Conservation (phyloP, 345 rosid species). For the Pistacia vera region DNA sequence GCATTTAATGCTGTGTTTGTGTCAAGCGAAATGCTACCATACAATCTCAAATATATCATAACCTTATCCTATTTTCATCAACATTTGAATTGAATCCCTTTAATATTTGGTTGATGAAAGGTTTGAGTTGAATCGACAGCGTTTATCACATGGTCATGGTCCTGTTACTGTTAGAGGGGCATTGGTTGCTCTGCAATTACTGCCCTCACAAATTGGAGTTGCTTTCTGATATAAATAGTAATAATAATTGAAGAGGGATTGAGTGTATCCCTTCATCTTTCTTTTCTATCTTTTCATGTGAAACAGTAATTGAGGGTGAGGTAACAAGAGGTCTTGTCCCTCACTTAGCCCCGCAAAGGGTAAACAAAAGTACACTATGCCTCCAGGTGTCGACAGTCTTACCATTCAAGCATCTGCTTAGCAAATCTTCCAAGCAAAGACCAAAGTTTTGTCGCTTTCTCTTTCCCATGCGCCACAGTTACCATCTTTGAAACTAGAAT, state of each 20-base stretch:
- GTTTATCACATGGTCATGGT: conserved; percentile 10
- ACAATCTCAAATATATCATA: too few species aligned
- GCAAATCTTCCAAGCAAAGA: conserved; percentile 3
- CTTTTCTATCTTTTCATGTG: conserved; percentile 30
- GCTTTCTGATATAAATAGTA: conserved; percentile 5
- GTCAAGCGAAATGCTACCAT: too few species aligned
- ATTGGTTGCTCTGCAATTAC: conserved; percentile 4
- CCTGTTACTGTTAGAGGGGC: not conserved
- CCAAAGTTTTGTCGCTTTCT: not conserved
- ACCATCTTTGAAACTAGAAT: not conserved
- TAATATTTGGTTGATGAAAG: not conserved
- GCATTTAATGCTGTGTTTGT: not conserved
- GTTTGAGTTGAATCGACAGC: not conserved
- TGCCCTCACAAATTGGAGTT: conserved; percentile 23
- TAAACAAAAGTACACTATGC: conserved; percentile 19
- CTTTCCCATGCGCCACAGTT: not conserved
- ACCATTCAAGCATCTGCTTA: conserved; percentile 11
- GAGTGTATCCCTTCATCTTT: conserved; percentile 20
- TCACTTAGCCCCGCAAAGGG: conserved; percentile 25
- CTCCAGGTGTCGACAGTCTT: conserved; percentile 13
- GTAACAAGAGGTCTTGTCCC: conserved; percentile 28
- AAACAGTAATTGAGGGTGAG: conserved; percentile 34
- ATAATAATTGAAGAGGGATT: not conserved
- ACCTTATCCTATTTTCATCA: too few species aligned
- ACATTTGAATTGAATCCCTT: too few species aligned